These are phyloP conservation scores for Globisporangium lucens DNA, from an alignment of 352 stramenopile species.

Conservation along the genomic window DNA sequence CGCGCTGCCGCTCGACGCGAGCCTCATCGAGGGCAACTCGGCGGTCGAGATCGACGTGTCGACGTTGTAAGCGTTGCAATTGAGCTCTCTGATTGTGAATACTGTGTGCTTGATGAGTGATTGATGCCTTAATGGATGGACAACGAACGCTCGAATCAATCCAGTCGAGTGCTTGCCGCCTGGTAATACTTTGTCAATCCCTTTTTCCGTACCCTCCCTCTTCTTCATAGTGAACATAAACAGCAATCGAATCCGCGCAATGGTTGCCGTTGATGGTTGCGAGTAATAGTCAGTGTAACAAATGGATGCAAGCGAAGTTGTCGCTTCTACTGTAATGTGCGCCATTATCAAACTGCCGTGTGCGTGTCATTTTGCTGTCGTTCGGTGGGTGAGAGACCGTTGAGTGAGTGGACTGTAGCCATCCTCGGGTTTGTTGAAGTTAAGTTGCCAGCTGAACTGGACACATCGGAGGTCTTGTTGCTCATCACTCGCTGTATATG, in stretches of 20 bases:
- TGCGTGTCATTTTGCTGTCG: background rate
- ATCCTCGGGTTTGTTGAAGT: background rate
- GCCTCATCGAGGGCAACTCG: slow-evolving; percentile 26
- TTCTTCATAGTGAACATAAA: too few species aligned
- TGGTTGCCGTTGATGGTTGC: background rate
- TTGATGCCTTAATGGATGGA: background rate
- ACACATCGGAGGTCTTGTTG: background rate
- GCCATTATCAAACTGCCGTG: background rate
- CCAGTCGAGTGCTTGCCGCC: background rate
- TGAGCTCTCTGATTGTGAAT: background rate
- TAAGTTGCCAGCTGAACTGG: too few species aligned
- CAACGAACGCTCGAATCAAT: background rate
- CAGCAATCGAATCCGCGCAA: too few species aligned
- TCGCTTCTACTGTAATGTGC: background rate
- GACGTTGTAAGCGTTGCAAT: background rate
- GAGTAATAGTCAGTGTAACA: background rate
- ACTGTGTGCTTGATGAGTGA: background rate
- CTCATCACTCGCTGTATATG: too few species aligned
- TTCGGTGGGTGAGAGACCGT: too few species aligned
- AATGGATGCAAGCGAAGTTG: background rate
- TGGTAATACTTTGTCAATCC: too few species aligned
- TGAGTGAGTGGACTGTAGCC: background rate
- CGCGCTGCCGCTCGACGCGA: slow-evolving; percentile 18
- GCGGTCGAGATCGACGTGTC: slow-evolving; percentile 32
- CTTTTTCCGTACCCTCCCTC: too few species aligned